Percentiles rank a stretch among this genome's conserved stretches.
These are phyloP conservation scores for Blastobotrys terrestris DNA, from an alignment of 805 yeast genomes.

Conservation along the genomic window DNA sequence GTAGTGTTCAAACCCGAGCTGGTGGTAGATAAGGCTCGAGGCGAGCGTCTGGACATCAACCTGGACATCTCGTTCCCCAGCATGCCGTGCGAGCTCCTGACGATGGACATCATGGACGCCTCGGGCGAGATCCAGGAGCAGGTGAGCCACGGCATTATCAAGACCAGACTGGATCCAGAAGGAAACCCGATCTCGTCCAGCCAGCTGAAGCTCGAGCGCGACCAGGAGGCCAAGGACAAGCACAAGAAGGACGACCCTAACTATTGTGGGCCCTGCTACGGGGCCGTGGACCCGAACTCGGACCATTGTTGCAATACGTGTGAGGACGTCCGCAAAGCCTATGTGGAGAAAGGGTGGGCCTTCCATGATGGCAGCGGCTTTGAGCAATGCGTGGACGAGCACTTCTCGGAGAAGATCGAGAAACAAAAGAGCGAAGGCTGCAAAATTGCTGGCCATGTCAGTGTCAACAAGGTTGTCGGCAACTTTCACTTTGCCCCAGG, in stretches of 20 bases:
- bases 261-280: constrained; percentile 89
- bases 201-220: constrained; percentile 32
- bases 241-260: constrained; percentile 29
- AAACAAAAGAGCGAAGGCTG: constrained; percentile 78
- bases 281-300: constrained; percentile 52
- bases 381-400: constrained; percentile 86
- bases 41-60: constrained; percentile 68
- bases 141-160: constrained; percentile 63
- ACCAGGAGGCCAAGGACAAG: constrained; percentile 25
- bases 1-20: constrained; percentile 73
- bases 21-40: constrained; percentile 67
- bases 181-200: constrained; percentile 44
- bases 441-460: constrained; percentile 70
- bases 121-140: constrained; percentile 81
- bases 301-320: constrained; percentile 74
- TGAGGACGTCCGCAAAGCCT: constrained; percentile 72
- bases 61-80: constrained; percentile 78
- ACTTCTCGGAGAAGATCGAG: constrained; percentile 61
- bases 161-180: constrained; percentile 51
- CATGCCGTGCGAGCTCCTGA: constrained; percentile 73
- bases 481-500: constrained; percentile 97
- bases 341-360: constrained; percentile 74
- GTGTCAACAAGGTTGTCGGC: constrained; percentile 81
- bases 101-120: constrained; percentile 83
- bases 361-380: constrained; percentile 83